These are phyloP conservation scores for Pyrenula aspistea DNA, from an alignment of 495 filamentous ascomycete species.

Conservation along the genomic window DNA sequence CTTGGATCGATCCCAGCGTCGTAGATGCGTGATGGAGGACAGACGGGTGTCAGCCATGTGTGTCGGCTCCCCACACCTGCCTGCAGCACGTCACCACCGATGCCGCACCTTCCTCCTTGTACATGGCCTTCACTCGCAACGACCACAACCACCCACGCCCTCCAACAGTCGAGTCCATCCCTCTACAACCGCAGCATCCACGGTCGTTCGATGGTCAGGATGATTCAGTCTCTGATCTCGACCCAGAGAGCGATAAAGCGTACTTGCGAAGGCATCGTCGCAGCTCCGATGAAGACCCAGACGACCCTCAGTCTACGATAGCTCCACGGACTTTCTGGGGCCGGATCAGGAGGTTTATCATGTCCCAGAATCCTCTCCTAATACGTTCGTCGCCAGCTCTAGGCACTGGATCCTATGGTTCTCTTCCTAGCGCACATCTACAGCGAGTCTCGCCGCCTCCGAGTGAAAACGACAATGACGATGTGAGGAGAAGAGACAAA, in stretches of 20 bases:
- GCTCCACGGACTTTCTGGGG: conserved; percentile 9
- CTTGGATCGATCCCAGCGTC: too few species aligned
- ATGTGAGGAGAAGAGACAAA: neutral
- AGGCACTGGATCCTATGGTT: conserved; percentile 45
- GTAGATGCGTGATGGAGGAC: too few species aligned
- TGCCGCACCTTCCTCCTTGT: neutral
- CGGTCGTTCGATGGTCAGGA: neutral
- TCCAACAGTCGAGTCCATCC: neutral
- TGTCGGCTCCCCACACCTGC: too few species aligned
- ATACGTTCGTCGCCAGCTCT: conserved; percentile 47
- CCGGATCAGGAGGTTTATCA: conserved; percentile 18
- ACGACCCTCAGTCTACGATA: conserved; percentile 6
- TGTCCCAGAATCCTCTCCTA: conserved; percentile 43
- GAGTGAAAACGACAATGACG: neutral
- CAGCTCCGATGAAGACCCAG: conserved; percentile 2
- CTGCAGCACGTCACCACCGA: neutral
- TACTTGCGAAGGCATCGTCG: neutral
- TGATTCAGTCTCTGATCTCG: neutral
- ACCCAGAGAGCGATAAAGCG: neutral
- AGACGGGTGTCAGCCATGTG: too few species aligned
- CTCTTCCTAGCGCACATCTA: conserved; percentile 22
- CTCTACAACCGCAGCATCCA: neutral
- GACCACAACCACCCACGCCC: neutral
- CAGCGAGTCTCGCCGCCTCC: neutral
- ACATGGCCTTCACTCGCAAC: too few species aligned